Evolutionary conservation across 495 filamentous ascomycete genomes (phyloP).

Genomic region (Podospora comata): DNA sequence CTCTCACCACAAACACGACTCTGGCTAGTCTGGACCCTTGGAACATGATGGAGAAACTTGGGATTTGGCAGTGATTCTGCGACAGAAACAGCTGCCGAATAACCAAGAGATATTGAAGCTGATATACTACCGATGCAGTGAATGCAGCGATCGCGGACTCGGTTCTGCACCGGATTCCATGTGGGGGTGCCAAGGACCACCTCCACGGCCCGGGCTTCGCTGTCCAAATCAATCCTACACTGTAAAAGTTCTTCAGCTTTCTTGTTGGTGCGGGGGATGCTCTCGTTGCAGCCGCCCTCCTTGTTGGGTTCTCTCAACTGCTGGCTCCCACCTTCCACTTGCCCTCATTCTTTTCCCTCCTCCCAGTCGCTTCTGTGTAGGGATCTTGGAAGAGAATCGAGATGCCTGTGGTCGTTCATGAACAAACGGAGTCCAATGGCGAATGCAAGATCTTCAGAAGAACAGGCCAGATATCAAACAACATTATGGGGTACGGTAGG

Average conservation of each 20-base stretch:
- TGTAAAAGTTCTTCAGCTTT: neutral
- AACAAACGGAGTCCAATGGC: neutral
- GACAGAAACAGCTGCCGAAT: neutral
- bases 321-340: neutral
- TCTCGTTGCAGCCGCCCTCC: neutral
- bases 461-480: neutral
- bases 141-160: constrained; percentile 1
- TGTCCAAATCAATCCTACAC: neutral
- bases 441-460: neutral
- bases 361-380: neutral
- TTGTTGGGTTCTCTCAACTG: neutral
- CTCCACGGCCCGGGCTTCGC: neutral
- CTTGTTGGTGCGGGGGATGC: neutral
- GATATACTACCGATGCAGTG: neutral
- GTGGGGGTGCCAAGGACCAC: constrained; percentile 10
- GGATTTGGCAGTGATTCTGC: neutral
- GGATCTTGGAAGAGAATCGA: neutral
- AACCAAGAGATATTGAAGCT: neutral
- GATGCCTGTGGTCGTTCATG: neutral
- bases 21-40: neutral
- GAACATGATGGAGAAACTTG: neutral
- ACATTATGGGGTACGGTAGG: neutral
- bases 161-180: neutral
- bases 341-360: neutral
- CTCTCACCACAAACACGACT: neutral